Evolutionary conservation across 202 grass and related monocot species (phyloP), one percentile per base, ranked within the genome.

Genomic region (Eragrostis tef): DNA sequence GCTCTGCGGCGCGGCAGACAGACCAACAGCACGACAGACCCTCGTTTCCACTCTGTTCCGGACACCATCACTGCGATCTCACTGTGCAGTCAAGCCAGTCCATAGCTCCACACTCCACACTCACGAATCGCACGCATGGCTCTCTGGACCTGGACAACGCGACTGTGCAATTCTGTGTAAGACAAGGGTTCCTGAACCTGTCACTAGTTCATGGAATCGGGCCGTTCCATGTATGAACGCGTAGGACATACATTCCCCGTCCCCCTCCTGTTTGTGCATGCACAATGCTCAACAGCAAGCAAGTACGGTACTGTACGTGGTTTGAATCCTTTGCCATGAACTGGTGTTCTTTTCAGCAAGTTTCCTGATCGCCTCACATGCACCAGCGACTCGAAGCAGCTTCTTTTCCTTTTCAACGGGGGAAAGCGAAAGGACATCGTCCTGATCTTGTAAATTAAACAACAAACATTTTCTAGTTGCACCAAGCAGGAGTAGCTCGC

Each of bases 1-100:
- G 34, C 34, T 39, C 34, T 39, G 36, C 56, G 27, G 75, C 74
- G 66, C 56, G 16, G 49, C 68, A 52, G 83, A 43, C 74, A 54
- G 22, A 14, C 39, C 72, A 62, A 9, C 45, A 20, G 11, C 74
- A 21, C 66, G 49, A 15, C 53, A 19, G n/a, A 10, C 3, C 39
- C 39, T 3, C 10, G 31, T 57, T 27, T 36, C 42, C 15, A 11
- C 9, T 25, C 3, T 12, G 14, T 21, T 44, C 47, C 27, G 22
- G 66, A 64, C 65, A 42, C 64, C 10, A 52, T 42, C n/a, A 25
- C 69, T 24, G 19, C 39, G 22, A 6, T 13, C 3, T 25, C 31
- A 7, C 68, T 80, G 39, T 59, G 26, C 34, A 0, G 16, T 11
- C 48, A 27, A 52, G 16, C 10, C 14, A 31, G 9, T 73, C 47